A percentile compares a stretch with the other conserved stretches of the same genome.
Conservation (phyloP, 495 filamentous ascomycete species). For the Annulohypoxylon bovei region DNA sequence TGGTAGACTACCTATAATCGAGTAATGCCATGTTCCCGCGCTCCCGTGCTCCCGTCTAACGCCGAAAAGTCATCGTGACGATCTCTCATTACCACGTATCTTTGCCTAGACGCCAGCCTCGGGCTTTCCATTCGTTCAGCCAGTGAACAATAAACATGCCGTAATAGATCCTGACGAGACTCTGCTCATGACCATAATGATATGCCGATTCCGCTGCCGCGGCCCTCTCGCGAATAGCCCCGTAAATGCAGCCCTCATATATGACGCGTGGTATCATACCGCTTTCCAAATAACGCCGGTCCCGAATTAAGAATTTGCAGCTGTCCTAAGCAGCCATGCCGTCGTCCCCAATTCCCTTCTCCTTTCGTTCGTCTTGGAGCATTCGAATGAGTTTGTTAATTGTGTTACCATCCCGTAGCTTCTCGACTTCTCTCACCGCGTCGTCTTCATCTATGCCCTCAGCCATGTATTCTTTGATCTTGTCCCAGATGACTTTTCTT, state of each 20-base stretch:
- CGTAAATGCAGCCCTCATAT: conserved; percentile 43
- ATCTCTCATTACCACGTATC: conserved; percentile 29
- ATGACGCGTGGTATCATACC: conserved; percentile 45
- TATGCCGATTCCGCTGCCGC: conserved; percentile 31
- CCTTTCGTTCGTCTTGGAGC: conserved; percentile 49
- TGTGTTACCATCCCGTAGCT: conserved; percentile 45
- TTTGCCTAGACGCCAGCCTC: conserved; percentile 23
- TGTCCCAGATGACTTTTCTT: conserved; percentile 51
- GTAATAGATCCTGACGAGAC: conserved; percentile 3
- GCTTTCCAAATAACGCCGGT: conserved; percentile 40
- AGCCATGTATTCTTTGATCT: conserved; percentile 46
- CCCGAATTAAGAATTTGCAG: conserved; percentile 25
- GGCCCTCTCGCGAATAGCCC: conserved; percentile 26
- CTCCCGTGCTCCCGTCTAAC: conserved; percentile 2
- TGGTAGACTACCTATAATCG: conserved; percentile 36
- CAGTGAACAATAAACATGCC: conserved; percentile 38
- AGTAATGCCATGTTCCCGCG: conserved; percentile 26
- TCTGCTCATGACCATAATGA: conserved; percentile 15
- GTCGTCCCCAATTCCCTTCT: conserved; percentile 43
- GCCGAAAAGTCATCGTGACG: conserved; percentile 9
- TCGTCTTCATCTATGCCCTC: conserved; percentile 48
- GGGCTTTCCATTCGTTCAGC: conserved; percentile 29
- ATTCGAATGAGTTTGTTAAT: conserved; percentile 50
- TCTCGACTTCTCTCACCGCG: conserved; percentile 47
- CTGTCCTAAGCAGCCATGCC: conserved; percentile 27